phyloP scores from a whole-genome alignment of 164 flowering plant genomes.

The Sedum album region DNA sequence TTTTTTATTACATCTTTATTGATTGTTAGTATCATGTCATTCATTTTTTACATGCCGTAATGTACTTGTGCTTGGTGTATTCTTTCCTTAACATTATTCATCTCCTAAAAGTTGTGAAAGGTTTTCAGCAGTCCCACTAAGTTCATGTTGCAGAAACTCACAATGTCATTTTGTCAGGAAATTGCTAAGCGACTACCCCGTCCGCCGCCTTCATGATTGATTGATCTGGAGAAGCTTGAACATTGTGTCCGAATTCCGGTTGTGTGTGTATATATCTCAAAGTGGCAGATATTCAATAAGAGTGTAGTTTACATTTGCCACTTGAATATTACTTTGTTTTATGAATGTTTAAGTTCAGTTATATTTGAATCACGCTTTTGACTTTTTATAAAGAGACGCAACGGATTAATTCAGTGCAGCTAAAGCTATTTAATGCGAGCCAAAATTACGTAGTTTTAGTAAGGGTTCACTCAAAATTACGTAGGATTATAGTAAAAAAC shows the following conservation, averaged over 20 bases:
- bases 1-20: no score
- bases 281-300: background rate
- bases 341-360: no score
- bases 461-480: no score
- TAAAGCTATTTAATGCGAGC: no score
- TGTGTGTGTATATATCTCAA: background rate
- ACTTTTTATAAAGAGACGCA: no score
- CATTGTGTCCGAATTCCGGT: background rate
- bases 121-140: background rate
- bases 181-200: slow-evolving; percentile 89
- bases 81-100: background rate
- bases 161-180: slow-evolving; percentile 41
- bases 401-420: no score
- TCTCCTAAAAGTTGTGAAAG: background rate
- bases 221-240: background rate
- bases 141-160: background rate
- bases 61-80: background rate
- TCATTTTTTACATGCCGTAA: no score
- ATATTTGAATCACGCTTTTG: no score
- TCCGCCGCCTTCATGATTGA: slow-evolving; percentile 34
- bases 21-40: no score
- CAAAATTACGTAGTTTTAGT: no score
- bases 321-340: background rate
- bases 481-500: no score
- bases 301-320: background rate